Base-by-base conservation (phyloP, 345 rosid species). In the Lagerstroemia speciosa region DNA sequence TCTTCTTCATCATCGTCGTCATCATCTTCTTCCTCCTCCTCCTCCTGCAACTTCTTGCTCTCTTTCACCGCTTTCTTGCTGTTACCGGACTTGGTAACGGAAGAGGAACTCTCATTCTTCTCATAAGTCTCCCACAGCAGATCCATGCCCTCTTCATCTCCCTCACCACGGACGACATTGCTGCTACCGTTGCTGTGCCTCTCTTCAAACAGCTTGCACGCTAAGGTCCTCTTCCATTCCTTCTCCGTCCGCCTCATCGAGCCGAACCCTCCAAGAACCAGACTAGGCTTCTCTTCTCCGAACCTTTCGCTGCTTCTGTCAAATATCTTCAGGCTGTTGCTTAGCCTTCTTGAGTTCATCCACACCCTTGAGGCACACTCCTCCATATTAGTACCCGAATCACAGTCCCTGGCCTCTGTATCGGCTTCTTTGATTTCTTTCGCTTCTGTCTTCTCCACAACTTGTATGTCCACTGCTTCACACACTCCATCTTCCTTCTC, bases 211-310 rank as follows among this genome's bases (percentile, higher is more conserved):
- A 91, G 85, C 81, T 94, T 94, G 82, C 99, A 84, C 2, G 99
- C 97, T 66, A 94, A 67, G 30, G 99, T 94, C 82, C 99, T 86
- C 63, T 86, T 91, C 99, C 99, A 91, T 75, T 94, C 99, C 68
- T 88, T 91, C 34, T 88, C 95, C 10, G 17, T 27, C 68, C 76
- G 85, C 73, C 93, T 89, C 92, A 88, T 91, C 34, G 99, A 89
- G 62, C 96, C 94, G 22, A 72, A 86, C 75, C 88, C 86, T 66
- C 80, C 84, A 0, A 84, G 81, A 68, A 60, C 75, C 70, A 73
- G 15, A 24, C 58, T 57, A 63, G 29, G 24, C 50, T 71, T 64
- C 68, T 64, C 41, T 45, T 43, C 61, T 40, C 32, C 61, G 20
- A 50, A 45, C 43, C 32, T 43, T 50, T 6, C 19, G 50, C 24